Evolutionary conservation across 208 protist species (phyloP), one percentile per base, ranked within the genome.

Genomic region (Polymyxa betae): DNA sequence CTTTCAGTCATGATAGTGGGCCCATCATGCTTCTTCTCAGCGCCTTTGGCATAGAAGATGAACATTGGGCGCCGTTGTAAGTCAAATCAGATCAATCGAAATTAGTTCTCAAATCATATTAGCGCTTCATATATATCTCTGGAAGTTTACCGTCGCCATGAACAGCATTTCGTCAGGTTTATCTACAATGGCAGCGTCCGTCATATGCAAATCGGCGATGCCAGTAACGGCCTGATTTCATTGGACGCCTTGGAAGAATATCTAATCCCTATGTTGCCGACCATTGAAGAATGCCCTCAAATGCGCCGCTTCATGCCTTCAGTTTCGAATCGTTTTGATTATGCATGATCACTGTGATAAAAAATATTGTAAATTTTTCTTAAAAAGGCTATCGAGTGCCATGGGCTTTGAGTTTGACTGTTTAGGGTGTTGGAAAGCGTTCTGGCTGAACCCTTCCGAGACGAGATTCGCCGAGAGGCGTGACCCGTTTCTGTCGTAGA

Each of bases 21-120:
- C 72, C 72, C 16, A 82, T 82, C n/a, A 82, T 82, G 72, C 72
- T 82, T 82, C 72, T 82, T 43, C 40, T 82, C 16, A 82, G 72
- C 72, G 72, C 72, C 16, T 82, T 82, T 82, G 5, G 16, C 35
- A 43, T 82, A 20, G 72, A 82, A 45, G 72, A 82, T n/a, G 35
- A 82, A n/a, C 72, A 35, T 45, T 82, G 72, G 72, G 72, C 72
- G 5, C 72, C 72, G 5, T 82, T 82, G 72, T 82, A 82, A 82
- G 72, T 5, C 12, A 43, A 35, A 40, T 35, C 40, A 35, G 72
- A 45, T 82, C 16, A 35, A 5, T 5, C 40, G 5, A 35, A 43
- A 20, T 40, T 43, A 12, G 5, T 5, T 82, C 16, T 43, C 12
- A n/a, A n/a, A n/a, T n/a, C n/a, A n/a, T n/a, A n/a, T 5, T n/a